Base-by-base conservation (phyloP, 495 filamentous ascomycete genomes). In the Penicillium soppii region DNA sequence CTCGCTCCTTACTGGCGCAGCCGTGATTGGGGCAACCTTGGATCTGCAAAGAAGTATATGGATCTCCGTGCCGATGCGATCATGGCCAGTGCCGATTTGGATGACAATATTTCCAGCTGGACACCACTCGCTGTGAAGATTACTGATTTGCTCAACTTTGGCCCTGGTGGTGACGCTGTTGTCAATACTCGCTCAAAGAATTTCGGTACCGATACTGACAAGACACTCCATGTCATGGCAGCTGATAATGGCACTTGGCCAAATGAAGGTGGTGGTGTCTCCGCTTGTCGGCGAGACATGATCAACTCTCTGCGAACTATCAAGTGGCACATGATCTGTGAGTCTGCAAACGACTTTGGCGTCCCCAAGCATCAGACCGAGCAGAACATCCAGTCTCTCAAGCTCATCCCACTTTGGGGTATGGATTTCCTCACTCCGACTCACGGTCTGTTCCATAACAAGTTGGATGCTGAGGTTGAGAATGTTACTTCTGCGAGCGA, bases 231-330 rank as follows among this genome's bases (percentile, higher is more conserved):
- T 52, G 81, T 87, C 44, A 73, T 87, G 55, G 82, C 82, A 37
- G 76, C 80, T 10, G 83, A 87, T 59, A 84, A 72, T 29, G 81
- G 81, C 12, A 85, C 82, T 25, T 87, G 83, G 83, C 83, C 83
- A 0, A 84, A 85, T 43, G 80, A 84, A 56, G 81, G 80, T 44
- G 83, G 83, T 49, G 83, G 83, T 58, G 82, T 87, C 15, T 85
- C 82, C 36, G 82, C 81, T 22, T 87, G 83, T 67, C 79, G 83
- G n/a, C 71, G 83, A 45, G 83, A 87, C 54, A 75, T 87, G 71
- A 82, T 87, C 65, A 84, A 86, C 58, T 79, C 79, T 20, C 73
- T 85, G 47, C 65, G 69, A 20, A 81, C 80, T 1, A 82, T 87
- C 49, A 79, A 79, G 47, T 85, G 82, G 76, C 82, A 87, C 53